These are phyloP conservation scores for Poa annua DNA, from an alignment of 176 grass and related monocot genomes.

Conservation along the genomic window DNA sequence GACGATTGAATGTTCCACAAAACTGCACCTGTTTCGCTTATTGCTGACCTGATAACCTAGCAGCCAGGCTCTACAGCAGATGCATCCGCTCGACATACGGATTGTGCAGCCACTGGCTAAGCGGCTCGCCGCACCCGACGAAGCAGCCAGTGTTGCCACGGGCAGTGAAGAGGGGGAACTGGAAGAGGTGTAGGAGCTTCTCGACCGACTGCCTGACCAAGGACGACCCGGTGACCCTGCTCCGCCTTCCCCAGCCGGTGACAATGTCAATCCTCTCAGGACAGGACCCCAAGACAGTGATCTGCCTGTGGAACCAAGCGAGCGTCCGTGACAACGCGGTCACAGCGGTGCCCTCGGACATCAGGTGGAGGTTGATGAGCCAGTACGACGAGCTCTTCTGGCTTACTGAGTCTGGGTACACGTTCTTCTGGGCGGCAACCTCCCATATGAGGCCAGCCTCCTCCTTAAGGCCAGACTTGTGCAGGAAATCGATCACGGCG, in stretches of 20 bases:
- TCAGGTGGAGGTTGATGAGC: slow-evolving; percentile 92
- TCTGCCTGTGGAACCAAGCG: slow-evolving; percentile 85
- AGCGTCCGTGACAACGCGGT: slow-evolving; percentile 84
- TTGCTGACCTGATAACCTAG: slow-evolving; percentile 23
- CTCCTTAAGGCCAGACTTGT: slow-evolving; percentile 90
- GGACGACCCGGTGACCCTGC: slow-evolving; percentile 82
- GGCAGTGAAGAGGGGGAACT: slow-evolving; percentile 71
- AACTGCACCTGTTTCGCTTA: slow-evolving; percentile 53
- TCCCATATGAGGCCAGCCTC: slow-evolving; percentile 96
- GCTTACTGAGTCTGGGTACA: slow-evolving; percentile 88
- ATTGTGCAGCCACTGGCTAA: slow-evolving; percentile 90
- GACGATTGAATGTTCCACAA: slow-evolving; percentile 52
- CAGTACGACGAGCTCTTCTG: slow-evolving; percentile 80
- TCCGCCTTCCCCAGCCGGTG: slow-evolving; percentile 92
- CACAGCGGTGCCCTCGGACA: slow-evolving; percentile 93
- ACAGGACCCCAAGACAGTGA: slow-evolving; percentile 55
- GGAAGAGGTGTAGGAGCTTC: slow-evolving; percentile 75
- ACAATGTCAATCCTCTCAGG: slow-evolving; percentile 84
- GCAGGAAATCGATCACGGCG: slow-evolving; percentile 89
- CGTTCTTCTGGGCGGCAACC: slow-evolving; percentile 80
- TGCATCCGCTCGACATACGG: slow-evolving; percentile 96
- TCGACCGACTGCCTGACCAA: slow-evolving; percentile 77
- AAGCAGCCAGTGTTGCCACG: slow-evolving; percentile 85
- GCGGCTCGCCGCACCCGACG: slow-evolving; percentile 76
- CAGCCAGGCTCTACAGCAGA: slow-evolving; percentile 14